Evolutionary conservation across 1,139 yeast species (phyloP).

Genomic region (Sugiyamaella pinicola): DNA sequence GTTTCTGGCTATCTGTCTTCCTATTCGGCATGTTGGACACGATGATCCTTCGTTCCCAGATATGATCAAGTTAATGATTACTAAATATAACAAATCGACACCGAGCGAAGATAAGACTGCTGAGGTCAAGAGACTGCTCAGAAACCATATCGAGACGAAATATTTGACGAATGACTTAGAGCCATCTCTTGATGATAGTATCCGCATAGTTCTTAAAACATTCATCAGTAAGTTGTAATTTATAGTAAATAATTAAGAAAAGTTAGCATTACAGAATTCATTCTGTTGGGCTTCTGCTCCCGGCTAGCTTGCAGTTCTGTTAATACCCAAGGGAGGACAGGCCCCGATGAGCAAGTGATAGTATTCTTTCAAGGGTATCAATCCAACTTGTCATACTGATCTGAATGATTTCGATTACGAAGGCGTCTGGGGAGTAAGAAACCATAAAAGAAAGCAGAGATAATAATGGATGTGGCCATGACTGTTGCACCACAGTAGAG

Average conservation of each 20-base stretch:
- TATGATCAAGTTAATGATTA: constrained; percentile 66
- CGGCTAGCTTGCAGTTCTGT: no score
- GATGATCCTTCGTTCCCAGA: constrained; percentile 54
- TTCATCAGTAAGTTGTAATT: constrained; percentile 17
- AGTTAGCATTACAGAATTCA: no score
- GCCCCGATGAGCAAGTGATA: no score
- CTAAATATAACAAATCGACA: constrained; percentile 55
- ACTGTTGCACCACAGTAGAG: constrained; percentile 27
- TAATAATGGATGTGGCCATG: constrained; percentile 29
- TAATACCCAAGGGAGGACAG: no score
- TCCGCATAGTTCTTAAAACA: constrained; percentile 26
- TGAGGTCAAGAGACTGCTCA: constrained; percentile 51
- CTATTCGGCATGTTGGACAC: constrained; percentile 57
- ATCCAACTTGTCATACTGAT: constrained; percentile 31
- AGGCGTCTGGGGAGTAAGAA: constrained; percentile 33
- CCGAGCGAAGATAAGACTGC: constrained; percentile 40
- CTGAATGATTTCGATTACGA: constrained; percentile 20
- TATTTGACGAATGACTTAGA: constrained; percentile 28
- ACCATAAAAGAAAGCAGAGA: constrained; percentile 29
- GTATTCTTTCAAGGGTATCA: no score
- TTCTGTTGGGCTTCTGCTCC: no score
- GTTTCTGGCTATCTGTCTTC: constrained; percentile 63
- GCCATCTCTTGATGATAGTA: constrained; percentile 34
- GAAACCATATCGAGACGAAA: constrained; percentile 41
- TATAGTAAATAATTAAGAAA: constrained; percentile 9